These are phyloP conservation scores for Pseudozyma flocculosa DNA, from an alignment of 1,284 basidiomycete species.

Conservation along the genomic window DNA sequence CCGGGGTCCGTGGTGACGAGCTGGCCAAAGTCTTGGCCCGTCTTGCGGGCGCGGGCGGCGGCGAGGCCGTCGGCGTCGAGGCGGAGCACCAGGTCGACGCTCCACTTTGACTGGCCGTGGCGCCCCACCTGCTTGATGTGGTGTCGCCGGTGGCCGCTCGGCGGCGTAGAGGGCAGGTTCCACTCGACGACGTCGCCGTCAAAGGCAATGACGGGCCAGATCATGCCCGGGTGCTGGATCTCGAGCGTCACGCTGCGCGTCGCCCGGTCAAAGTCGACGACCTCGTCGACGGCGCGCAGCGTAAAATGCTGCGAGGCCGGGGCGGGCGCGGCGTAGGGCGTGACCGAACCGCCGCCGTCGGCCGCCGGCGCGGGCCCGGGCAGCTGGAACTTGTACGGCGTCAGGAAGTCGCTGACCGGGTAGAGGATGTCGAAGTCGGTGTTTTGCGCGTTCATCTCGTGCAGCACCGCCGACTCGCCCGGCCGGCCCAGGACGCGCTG, in stretches of 20 bases:
- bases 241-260: slow-evolving; percentile 72
- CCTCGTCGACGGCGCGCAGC: slow-evolving; percentile 68
- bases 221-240: slow-evolving; percentile 78
- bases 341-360: slow-evolving; percentile 5
- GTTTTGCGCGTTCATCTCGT: slow-evolving; percentile 54
- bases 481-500: slow-evolving; percentile 66
- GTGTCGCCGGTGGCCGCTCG: slow-evolving; percentile 69
- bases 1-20: slow-evolving; percentile 10
- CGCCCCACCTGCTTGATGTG: slow-evolving; percentile 88
- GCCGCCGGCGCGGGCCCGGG: slow-evolving; percentile 59
- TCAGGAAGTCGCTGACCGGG: slow-evolving; percentile 69
- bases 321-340: slow-evolving; percentile 26
- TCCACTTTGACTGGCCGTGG: slow-evolving; percentile 73
- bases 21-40: slow-evolving; percentile 1
- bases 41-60: not conserved
- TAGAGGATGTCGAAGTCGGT: slow-evolving; percentile 66
- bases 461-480: slow-evolving; percentile 43
- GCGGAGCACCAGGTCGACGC: slow-evolving; percentile 70
- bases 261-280: slow-evolving; percentile 65
- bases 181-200: slow-evolving; percentile 86
- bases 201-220: slow-evolving; percentile 90
- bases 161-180: slow-evolving; percentile 65
- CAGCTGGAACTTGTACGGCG: slow-evolving; percentile 73
- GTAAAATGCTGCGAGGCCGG: slow-evolving; percentile 61
- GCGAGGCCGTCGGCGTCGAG: slow-evolving; percentile 47